Evolutionary conservation across 2,329 filamentous ascomycete species (phyloP).

Genomic region (Pseudogymnoascus sp.): DNA sequence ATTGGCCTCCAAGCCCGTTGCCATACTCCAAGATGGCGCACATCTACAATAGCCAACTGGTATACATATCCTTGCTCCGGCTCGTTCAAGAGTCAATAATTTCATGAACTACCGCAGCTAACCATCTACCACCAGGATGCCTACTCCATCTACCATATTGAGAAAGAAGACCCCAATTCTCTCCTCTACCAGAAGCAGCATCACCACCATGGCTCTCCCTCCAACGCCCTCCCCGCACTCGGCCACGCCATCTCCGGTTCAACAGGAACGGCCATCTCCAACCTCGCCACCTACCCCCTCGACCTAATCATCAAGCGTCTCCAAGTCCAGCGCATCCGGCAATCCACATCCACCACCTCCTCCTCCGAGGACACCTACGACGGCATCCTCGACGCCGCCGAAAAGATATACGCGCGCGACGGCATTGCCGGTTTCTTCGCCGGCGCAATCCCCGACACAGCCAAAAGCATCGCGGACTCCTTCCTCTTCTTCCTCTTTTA

Average conservation of each 20-base stretch:
- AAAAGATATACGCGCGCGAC: slow-evolving; percentile 61
- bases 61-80: slow-evolving; percentile 20
- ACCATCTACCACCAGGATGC: slow-evolving; percentile 21
- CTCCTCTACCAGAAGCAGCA: slow-evolving; percentile 35
- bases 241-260: slow-evolving; percentile 77
- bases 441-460: slow-evolving; percentile 54
- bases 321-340: slow-evolving; percentile 59
- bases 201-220: slow-evolving; percentile 17
- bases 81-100: not conserved
- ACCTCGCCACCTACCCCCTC: slow-evolving; percentile 70
- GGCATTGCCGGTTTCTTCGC: slow-evolving; percentile 64
- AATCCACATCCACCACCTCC: slow-evolving; percentile 32
- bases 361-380: slow-evolving; percentile 43
- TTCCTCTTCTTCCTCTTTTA: slow-evolving; percentile 86
- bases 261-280: slow-evolving; percentile 68
- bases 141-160: slow-evolving; percentile 24
- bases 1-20: not conserved
- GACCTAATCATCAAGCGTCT: slow-evolving; percentile 74
- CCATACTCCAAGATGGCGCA: slow-evolving; percentile 21
- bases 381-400: slow-evolving; percentile 58
- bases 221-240: slow-evolving; percentile 54
- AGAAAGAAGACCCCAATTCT: slow-evolving; percentile 33
- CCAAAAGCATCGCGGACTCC: slow-evolving; percentile 62
- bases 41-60: slow-evolving; percentile 37
- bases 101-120: not conserved